These are phyloP conservation scores for Trichophyton schoenleinii DNA, from an alignment of 2,329 filamentous ascomycete species.

Conservation along the genomic window DNA sequence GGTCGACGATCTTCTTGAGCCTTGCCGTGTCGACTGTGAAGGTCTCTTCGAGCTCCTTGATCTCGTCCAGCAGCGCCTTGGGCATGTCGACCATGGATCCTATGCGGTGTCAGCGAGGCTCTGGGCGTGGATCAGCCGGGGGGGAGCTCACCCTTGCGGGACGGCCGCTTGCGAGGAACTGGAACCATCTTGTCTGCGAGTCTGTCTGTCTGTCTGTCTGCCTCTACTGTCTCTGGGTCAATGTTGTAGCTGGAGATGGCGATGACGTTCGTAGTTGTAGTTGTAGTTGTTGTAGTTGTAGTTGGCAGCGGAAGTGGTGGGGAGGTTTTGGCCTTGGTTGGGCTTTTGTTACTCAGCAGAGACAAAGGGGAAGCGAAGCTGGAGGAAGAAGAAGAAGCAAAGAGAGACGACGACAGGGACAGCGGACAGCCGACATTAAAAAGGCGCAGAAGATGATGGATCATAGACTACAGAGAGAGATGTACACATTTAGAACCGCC, in stretches of 20 bases:
- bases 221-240: too few relatives aligned
- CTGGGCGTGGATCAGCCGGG: constrained; percentile 16
- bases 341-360: neutral
- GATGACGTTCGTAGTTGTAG: neutral
- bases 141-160: constrained; percentile 58
- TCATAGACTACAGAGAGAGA: neutral
- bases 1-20: constrained; percentile 79
- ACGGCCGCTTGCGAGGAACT: constrained; percentile 51
- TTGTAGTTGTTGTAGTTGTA: too few relatives aligned
- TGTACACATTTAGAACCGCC: neutral
- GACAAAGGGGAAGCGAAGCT: neutral
- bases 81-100: constrained; percentile 87
- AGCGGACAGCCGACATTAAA: neutral
- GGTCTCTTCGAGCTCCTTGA: constrained; percentile 67
- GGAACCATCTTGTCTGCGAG: constrained; percentile 46
- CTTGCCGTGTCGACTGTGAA: constrained; percentile 68
- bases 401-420: too few relatives aligned
- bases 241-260: neutral
- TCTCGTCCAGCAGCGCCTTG: constrained; percentile 67
- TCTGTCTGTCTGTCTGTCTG: neutral
- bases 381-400: neutral
- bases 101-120: constrained; percentile 26
- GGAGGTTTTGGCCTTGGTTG: neutral
- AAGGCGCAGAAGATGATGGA: neutral
- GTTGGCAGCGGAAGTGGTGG: neutral